Base-by-base conservation (phyloP, 2,329 filamentous ascomycete genomes). In the Coniochaeta sp. region DNA sequence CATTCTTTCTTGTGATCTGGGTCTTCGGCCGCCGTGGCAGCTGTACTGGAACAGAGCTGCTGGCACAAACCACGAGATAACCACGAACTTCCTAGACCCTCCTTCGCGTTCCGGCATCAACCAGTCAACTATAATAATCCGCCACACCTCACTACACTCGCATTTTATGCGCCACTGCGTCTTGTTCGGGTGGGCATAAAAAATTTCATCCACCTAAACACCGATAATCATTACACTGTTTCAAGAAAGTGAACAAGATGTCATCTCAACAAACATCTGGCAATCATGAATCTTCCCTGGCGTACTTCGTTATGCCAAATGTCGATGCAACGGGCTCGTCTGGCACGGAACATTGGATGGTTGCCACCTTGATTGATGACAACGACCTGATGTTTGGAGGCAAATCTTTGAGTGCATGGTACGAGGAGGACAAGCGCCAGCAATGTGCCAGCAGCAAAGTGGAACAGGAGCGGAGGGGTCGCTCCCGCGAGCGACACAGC, bases 341-440 rank as follows among this genome's bases (percentile, higher is more conserved):
- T 4, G 36, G 19, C 34, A 26, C 32, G 2, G 36, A 26, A 14
- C 14, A 44, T 47, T 85, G 81, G 82, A 77, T 82, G 63, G 75
- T 79, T 59, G 77, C 80, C 36, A 85, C 80, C 56, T 74, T 82
- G 62, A 86, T 86, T 65, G 82, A 86, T 60, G 83, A 86, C 67
- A 82, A 85, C 60, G 83, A 86, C 64, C 74, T 86, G 40, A 84
- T 78, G 69, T 86, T 85, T 65, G 81, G 82, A 60, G 83, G 83
- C 66, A 86, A 85, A 77, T 76, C 81, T 42, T 70, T 86, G 47
- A 82, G 81, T 69, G 73, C 78, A 17, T 85, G 82, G 82, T 83
- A 86, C 69, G 83, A 86, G 71, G 83, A 86, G 72, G 81, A 83
- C 63, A 75, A 80, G 47, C 72, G 76, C 57, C 72, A 76, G 19